Evolutionary conservation across 441 rosid genomes (phyloP).

Genomic region (Flueggea neowawraea): DNA sequence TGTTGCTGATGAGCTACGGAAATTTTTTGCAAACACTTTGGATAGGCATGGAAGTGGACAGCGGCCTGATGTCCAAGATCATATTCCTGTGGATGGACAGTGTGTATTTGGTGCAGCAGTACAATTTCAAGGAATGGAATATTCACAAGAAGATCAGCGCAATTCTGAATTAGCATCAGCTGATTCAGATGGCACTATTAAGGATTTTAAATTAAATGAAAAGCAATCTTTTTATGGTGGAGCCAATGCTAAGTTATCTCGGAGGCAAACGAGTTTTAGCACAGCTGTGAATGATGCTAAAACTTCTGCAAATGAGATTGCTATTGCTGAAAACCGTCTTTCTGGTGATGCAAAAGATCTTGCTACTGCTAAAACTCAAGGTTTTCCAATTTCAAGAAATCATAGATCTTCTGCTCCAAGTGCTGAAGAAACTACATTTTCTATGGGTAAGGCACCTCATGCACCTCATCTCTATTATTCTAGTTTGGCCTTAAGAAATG

Average conservation of each 20-base stretch:
- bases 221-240: slow-evolving; percentile 27
- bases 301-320: slow-evolving; percentile 23
- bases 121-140: slow-evolving; percentile 29
- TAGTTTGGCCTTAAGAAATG: slow-evolving; percentile 26
- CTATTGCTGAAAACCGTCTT: slow-evolving; percentile 45
- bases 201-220: slow-evolving; percentile 31
- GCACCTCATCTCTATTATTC: slow-evolving; percentile 41
- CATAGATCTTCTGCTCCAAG: slow-evolving; percentile 23
- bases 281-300: slow-evolving; percentile 13
- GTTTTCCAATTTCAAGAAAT: slow-evolving; percentile 32
- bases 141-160: slow-evolving; percentile 40
- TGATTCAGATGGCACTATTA: slow-evolving; percentile 28
- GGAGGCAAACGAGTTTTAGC: slow-evolving; percentile 16
- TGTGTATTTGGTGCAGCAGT: slow-evolving; percentile 23
- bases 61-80: slow-evolving; percentile 79
- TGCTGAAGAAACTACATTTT: slow-evolving; percentile 24
- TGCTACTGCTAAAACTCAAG: slow-evolving; percentile 45
- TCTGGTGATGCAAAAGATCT: slow-evolving; percentile 61
- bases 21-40: slow-evolving; percentile 36
- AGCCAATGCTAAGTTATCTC: slow-evolving; percentile 18
- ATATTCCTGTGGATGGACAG: slow-evolving; percentile 31
- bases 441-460: slow-evolving; percentile 29
- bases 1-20: slow-evolving; percentile 19
- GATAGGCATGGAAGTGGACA: slow-evolving; percentile 75
- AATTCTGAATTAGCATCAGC: slow-evolving; percentile 33